Evolutionary conservation across 371 early-diverging fungal species (phyloP), one percentile per base, ranked within the genome.

Genomic region (Syncephalastrum racemosum): DNA sequence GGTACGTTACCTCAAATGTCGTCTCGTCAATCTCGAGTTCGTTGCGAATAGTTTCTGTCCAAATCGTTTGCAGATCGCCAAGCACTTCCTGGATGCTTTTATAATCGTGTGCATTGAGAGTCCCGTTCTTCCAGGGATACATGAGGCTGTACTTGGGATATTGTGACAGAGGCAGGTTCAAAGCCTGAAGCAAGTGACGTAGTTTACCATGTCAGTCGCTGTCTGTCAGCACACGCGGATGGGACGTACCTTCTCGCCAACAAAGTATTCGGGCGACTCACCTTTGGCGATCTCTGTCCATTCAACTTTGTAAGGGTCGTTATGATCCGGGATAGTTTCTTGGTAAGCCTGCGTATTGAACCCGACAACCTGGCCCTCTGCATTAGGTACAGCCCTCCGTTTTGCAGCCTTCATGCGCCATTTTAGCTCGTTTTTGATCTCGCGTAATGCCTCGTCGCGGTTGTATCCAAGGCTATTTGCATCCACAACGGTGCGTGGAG

Each of bases 251-350:
- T 81, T 80, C 60, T 88, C 86, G 16, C 89, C 90, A 24, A 88
- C 76, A 52, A 84, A 75, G 55, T 69, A 74, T 4, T 83, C 83
- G 18, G 66, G 66, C 2, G 53, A 47, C 42, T 54, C 66, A 27
- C 62, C 53, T 2, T 53, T 24, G 22, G 24, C 46, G 1, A 75
- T 56, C 8, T 85, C 79, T 0, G 89, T 87, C 94, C 92, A 95
- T 47, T 95, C 95, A 13, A 92, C 84, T 53, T 86, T 83, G 61
- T 89, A 91, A 10, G 95, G 93, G 61, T 95, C 95, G 58, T 95
- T 95, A 59, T 93, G 92, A 56, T 92, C 95, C 15, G 84, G 77
- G 58, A 95, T 91, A 0, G 62, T 77, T 56, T 90, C 90, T 6
- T 89, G 84, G 22, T 57, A 56, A 13, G 86, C 72, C 39, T 81